Conservation (phyloP, 1,284 basidiomycete species). For the Heterobasidion parviporum region DNA sequence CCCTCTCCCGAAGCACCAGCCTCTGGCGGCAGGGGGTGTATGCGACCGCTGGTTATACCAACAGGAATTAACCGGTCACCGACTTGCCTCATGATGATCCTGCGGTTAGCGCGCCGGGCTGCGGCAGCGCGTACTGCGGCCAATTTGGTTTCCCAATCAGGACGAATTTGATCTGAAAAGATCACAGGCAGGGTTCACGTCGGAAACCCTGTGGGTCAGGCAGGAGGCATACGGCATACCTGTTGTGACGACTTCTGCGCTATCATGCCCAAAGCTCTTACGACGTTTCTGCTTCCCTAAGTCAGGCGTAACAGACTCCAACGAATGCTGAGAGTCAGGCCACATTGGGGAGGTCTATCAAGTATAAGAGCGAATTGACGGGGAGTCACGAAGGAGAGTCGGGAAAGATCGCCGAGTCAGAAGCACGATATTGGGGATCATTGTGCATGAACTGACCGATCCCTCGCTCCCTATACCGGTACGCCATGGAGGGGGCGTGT, state of each 20-base stretch:
- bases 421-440: not conserved
- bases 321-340: slow-evolving; percentile 42
- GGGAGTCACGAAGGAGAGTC: not conserved
- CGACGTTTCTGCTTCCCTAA: slow-evolving; percentile 64
- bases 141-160: slow-evolving; percentile 91
- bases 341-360: slow-evolving; percentile 16
- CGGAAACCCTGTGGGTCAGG: not conserved
- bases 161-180: slow-evolving; percentile 77
- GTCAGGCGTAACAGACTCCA: slow-evolving; percentile 22
- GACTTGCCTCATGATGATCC: slow-evolving; percentile 98
- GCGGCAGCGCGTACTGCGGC: slow-evolving; percentile 85
- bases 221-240: slow-evolving; percentile 38
- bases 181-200: slow-evolving; percentile 3
- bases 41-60: slow-evolving; percentile 80
- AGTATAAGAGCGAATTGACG: slow-evolving; percentile 4
- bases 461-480: slow-evolving; percentile 66
- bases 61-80: slow-evolving; percentile 96
- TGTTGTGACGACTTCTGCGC: slow-evolving; percentile 84
- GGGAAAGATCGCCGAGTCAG: not conserved
- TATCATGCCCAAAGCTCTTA: slow-evolving; percentile 70
- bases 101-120: slow-evolving; percentile 82
- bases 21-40: slow-evolving; percentile 57
- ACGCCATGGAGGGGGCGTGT: slow-evolving; percentile 77
- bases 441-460: slow-evolving; percentile 33
- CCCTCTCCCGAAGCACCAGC: slow-evolving; percentile 26